A percentile compares a stretch with the other conserved stretches of the same genome.
These are phyloP conservation scores for Neofusicoccum laricinum DNA, from an alignment of 2,329 filamentous ascomycete genomes.

Conservation along the genomic window DNA sequence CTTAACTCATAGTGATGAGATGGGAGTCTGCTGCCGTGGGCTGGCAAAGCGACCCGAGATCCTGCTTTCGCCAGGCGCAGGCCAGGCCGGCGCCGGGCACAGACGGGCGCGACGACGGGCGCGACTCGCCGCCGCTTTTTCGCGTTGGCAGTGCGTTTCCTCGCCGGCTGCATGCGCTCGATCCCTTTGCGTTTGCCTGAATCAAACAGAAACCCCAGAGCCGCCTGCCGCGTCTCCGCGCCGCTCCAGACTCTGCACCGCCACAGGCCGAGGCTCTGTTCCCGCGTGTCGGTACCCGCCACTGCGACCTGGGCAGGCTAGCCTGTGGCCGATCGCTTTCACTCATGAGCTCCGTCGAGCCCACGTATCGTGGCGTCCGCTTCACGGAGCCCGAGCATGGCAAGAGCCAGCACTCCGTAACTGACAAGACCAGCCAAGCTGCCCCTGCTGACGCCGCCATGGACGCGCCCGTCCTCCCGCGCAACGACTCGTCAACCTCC, in stretches of 20 bases:
- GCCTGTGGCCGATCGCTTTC: conserved; percentile 14
- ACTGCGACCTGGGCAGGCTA: conserved; percentile 6
- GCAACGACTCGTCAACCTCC: conserved; percentile 45
- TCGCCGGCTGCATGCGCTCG: conserved; percentile 10
- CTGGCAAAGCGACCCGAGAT: neutral
- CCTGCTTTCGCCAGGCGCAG: conserved; percentile 5
- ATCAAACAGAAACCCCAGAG: conserved; percentile 3
- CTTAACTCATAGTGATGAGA: neutral
- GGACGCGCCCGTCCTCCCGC: conserved; percentile 30
- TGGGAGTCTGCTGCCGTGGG: neutral
- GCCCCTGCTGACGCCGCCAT: conserved; percentile 25
- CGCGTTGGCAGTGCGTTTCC: conserved; percentile 2
- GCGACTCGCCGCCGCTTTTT: neutral
- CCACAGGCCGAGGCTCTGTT: conserved; percentile 14
- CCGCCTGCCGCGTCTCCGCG: neutral
- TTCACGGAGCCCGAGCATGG: conserved; percentile 27
- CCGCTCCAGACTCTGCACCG: neutral
- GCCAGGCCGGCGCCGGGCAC: neutral
- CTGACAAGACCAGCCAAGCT: conserved; percentile 21
- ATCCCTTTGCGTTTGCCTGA: neutral
- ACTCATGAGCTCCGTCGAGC: conserved; percentile 15
- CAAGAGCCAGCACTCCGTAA: conserved; percentile 24
- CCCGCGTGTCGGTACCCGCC: conserved; percentile 13
- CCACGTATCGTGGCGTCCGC: conserved; percentile 25
- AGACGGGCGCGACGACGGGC: conserved; percentile 8